Evolutionary conservation across 257 asterid genomes (phyloP).

Genomic region (Hygrophila difformis): DNA sequence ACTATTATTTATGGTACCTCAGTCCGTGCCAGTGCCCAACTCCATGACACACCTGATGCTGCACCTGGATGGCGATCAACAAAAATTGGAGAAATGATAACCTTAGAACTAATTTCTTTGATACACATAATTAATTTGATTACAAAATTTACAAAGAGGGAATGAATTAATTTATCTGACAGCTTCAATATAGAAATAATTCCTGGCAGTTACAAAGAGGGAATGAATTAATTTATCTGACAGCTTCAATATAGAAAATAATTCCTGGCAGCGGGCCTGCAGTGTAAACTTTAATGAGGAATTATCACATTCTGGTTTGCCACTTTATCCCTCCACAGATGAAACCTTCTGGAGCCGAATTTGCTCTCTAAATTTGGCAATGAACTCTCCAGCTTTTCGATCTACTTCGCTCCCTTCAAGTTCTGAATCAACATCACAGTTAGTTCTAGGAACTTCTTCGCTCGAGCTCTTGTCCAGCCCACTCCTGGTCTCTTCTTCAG

Average conservation of each 20-base stretch:
- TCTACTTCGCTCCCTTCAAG: slow-evolving; percentile 84
- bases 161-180: slow-evolving; percentile 28
- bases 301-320: slow-evolving; percentile 4
- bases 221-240: slow-evolving; percentile 27
- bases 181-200: slow-evolving; percentile 3
- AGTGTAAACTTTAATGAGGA: slow-evolving; percentile 4
- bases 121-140: background rate
- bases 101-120: background rate
- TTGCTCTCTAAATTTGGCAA: slow-evolving; percentile 89
- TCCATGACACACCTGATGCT: background rate
- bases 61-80: background rate
- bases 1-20: no score
- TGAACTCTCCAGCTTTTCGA: slow-evolving; percentile 87
- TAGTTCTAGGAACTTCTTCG: slow-evolving; percentile 24
- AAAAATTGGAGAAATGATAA: background rate
- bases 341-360: slow-evolving; percentile 72
- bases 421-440: slow-evolving; percentile 30
- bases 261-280: slow-evolving; percentile 10
- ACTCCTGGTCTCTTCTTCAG: slow-evolving; percentile 23
- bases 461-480: no score
- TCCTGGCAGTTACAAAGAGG: background rate
- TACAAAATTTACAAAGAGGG: no score
- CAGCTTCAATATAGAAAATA: slow-evolving; percentile 1
- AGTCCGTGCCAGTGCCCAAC: no score
- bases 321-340: slow-evolving; percentile 21